A percentile compares a stretch with the other conserved stretches of the same genome.
Conservation (phyloP, 257 asterid genomes). For the Gentiana macrophylla region DNA sequence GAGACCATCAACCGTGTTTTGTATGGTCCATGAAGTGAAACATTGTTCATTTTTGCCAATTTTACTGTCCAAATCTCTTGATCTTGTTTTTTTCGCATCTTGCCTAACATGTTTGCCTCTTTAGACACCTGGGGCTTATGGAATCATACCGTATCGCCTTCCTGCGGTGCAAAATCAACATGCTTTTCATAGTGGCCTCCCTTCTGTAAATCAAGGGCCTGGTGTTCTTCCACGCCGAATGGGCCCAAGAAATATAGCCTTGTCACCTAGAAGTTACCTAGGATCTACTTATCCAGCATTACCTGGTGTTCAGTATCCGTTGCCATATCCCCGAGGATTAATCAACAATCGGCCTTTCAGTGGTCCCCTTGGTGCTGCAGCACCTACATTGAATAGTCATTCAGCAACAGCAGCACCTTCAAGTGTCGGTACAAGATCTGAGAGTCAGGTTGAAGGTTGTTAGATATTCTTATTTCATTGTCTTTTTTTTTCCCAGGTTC, state of each 20-base stretch:
- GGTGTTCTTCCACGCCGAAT: constrained; percentile 61
- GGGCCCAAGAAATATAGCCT: constrained; percentile 53
- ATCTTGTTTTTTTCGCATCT: not conserved
- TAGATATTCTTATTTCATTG: constrained; percentile 9
- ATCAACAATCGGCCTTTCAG: constrained; percentile 36
- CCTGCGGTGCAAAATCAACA: constrained; percentile 70
- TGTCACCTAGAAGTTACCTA: constrained; percentile 46
- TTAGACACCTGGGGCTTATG: constrained; percentile 81
- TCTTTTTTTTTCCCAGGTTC: constrained; percentile 3
- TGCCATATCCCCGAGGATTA: constrained; percentile 54
- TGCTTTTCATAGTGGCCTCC: constrained; percentile 43
- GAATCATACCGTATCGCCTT: constrained; percentile 78
- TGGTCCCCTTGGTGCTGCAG: constrained; percentile 46
- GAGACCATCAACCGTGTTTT: constrained; percentile 1
- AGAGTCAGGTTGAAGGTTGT: constrained; percentile 83
- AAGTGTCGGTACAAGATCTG: constrained; percentile 62
- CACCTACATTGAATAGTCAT: constrained; percentile 43
- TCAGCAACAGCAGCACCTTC: constrained; percentile 88
- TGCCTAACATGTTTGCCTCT: constrained; percentile 26
- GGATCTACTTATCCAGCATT: constrained; percentile 57
- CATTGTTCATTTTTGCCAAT: not conserved
- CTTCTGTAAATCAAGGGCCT: constrained; percentile 57
- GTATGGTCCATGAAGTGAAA: not conserved
- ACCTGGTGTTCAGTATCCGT: constrained; percentile 67
- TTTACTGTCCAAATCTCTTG: constrained; percentile 1